Conservation (phyloP, 2,329 filamentous ascomycete genomes). For the Exophiala bonariae region DNA sequence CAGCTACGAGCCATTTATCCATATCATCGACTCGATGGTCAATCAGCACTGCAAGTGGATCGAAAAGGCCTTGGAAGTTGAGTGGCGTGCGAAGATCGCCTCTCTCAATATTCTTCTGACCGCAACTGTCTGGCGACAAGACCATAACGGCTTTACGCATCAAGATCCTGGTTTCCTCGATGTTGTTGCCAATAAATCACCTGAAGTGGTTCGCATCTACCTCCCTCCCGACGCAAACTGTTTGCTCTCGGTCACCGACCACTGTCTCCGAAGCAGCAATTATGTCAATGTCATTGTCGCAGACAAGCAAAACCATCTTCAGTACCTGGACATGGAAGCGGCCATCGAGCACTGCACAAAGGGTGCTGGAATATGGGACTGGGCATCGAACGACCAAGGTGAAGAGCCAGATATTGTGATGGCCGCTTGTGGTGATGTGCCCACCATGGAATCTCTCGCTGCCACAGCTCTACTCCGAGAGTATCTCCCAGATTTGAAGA, state of each 20-base stretch:
- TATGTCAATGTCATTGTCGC: conserved; percentile 81
- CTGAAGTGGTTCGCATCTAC: conserved; percentile 78
- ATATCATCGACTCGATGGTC: conserved; percentile 83
- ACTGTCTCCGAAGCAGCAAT: conserved; percentile 71
- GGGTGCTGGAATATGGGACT: conserved; percentile 75
- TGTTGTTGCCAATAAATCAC: conserved; percentile 76
- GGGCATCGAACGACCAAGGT: conserved; percentile 70
- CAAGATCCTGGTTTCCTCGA: conserved; percentile 80
- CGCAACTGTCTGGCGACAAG: conserved; percentile 77
- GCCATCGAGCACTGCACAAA: conserved; percentile 76
- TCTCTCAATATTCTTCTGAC: conserved; percentile 80
- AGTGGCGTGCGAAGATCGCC: conserved; percentile 71
- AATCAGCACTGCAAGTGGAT: conserved; percentile 86
- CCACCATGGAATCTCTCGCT: conserved; percentile 72
- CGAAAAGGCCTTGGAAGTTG: conserved; percentile 76
- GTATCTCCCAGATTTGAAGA: conserved; percentile 69
- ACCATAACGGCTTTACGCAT: conserved; percentile 82
- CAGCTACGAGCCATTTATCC: conserved; percentile 80
- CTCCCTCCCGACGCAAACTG: conserved; percentile 79
- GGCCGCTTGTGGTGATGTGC: conserved; percentile 73
- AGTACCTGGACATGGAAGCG: conserved; percentile 72
- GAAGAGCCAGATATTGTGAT: conserved; percentile 73
- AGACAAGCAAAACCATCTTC: conserved; percentile 77
- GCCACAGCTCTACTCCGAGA: conserved; percentile 73
- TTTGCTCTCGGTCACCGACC: conserved; percentile 72